Percentiles rank a stretch among this genome's conserved stretches.
phyloP scores from a whole-genome alignment of 2,329 filamentous ascomycete species.

The Xylariaceae sp. region DNA sequence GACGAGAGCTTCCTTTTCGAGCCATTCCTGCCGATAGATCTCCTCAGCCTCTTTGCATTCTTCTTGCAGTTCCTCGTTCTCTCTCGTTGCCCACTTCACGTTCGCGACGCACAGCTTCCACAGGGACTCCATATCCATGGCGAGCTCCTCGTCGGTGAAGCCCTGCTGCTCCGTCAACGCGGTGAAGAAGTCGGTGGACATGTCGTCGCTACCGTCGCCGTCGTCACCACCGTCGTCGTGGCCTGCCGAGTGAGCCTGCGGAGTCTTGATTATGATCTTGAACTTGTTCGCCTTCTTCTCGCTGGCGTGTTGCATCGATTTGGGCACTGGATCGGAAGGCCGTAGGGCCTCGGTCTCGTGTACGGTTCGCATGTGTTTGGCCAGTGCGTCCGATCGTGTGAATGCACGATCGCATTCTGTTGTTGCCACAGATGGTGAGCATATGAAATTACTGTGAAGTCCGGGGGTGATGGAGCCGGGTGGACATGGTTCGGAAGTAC shows the following conservation, averaged over 20 bases:
- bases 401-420: slow-evolving; percentile 95
- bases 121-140: slow-evolving; percentile 53
- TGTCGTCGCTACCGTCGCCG: slow-evolving; percentile 48
- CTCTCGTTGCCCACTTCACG: slow-evolving; percentile 65
- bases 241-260: slow-evolving; percentile 51
- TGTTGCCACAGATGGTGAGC: slow-evolving; percentile 13
- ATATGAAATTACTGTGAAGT: background rate
- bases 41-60: slow-evolving; percentile 65
- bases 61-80: slow-evolving; percentile 56
- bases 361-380: slow-evolving; percentile 97
- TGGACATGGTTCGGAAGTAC: slow-evolving; percentile 20
- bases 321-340: slow-evolving; percentile 69
- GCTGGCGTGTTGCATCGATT: slow-evolving; percentile 52
- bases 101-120: slow-evolving; percentile 65
- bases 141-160: slow-evolving; percentile 61
- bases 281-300: slow-evolving; percentile 46
- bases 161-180: slow-evolving; percentile 50
- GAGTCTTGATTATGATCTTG: slow-evolving; percentile 60
- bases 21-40: slow-evolving; percentile 65
- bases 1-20: slow-evolving; percentile 73
- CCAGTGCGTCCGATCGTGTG: slow-evolving; percentile 88
- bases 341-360: slow-evolving; percentile 93
- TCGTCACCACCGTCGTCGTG: slow-evolving; percentile 52
- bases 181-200: slow-evolving; percentile 54
- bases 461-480: background rate